These are phyloP conservation scores for Macroventuria anomochaeta DNA, from an alignment of 2,329 filamentous ascomycete genomes.

Conservation along the genomic window DNA sequence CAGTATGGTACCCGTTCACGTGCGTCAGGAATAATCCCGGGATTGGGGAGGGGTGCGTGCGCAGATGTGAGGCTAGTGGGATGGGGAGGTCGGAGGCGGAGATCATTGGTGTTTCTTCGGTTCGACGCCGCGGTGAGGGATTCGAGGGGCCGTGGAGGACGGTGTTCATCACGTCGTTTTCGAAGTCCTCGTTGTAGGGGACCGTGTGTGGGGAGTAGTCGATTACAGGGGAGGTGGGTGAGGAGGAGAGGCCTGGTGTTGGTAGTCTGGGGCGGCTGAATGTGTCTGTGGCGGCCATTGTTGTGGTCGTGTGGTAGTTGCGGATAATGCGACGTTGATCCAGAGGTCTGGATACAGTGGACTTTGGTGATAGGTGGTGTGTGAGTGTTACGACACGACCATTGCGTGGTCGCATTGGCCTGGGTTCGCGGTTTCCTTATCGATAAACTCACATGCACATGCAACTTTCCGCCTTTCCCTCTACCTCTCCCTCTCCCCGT, in stretches of 20 bases:
- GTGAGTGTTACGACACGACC: constrained; percentile 1
- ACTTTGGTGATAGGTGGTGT: not conserved
- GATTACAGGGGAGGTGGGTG: constrained; percentile 40
- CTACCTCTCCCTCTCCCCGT: not conserved
- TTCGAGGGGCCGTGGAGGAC: constrained; percentile 46
- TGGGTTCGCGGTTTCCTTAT: constrained; percentile 4
- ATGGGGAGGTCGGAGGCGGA: constrained; percentile 50
- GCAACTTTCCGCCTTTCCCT: not conserved
- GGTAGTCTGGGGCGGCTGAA: constrained; percentile 39
- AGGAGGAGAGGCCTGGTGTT: constrained; percentile 39
- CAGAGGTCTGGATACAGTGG: not conserved
- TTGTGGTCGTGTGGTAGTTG: not conserved
- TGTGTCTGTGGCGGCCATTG: constrained; percentile 33
- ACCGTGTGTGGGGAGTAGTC: constrained; percentile 54
- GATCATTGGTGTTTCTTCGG: constrained; percentile 34
- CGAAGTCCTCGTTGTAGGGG: constrained; percentile 53
- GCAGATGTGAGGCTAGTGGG: constrained; percentile 51
- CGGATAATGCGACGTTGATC: not conserved
- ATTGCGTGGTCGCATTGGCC: not conserved
- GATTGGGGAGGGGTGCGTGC: constrained; percentile 52
- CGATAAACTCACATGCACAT: not conserved
- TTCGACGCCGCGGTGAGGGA: constrained; percentile 32
- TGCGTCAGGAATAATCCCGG: constrained; percentile 56
- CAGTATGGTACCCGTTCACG: constrained; percentile 55
- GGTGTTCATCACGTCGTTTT: constrained; percentile 52